Conservation (phyloP, 345 rosid genomes). For the Boechera divaricarpa region DNA sequence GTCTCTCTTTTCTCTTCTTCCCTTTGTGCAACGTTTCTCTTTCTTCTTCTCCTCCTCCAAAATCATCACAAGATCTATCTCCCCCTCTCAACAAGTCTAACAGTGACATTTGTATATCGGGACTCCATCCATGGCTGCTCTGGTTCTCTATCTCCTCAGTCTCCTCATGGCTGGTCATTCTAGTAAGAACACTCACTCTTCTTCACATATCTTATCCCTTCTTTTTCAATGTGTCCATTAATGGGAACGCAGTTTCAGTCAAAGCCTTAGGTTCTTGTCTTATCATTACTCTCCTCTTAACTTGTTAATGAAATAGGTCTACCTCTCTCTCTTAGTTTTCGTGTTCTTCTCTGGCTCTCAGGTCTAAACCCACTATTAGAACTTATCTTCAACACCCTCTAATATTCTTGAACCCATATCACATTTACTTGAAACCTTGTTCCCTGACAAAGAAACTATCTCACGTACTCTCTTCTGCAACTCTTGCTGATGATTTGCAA, state of each 20-base stretch:
- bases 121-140: conserved; percentile 51
- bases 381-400: too few species aligned
- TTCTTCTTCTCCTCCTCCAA: conserved; percentile 1
- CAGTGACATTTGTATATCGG: conserved; percentile 20
- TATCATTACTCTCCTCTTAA: background rate
- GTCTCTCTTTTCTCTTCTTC: too few species aligned
- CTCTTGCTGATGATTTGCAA: background rate
- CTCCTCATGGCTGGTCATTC: conserved; percentile 61
- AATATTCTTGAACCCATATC: background rate
- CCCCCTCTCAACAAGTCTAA: background rate
- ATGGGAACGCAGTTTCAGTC: background rate
- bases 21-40: too few species aligned
- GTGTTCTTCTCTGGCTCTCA: background rate
- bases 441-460: background rate
- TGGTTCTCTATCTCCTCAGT: conserved; percentile 50
- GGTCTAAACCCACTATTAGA: background rate
- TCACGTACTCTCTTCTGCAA: background rate
- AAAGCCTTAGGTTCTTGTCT: background rate
- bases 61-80: conserved; percentile 3
- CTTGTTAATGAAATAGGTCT: background rate
- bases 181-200: conserved; percentile 46
- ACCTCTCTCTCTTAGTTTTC: background rate
- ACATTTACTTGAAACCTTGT: background rate
- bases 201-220: background rate
- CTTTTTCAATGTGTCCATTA: background rate